Evolutionary conservation across 345 rosid genomes (phyloP).

Genomic region (Gossypium stocksii): DNA sequence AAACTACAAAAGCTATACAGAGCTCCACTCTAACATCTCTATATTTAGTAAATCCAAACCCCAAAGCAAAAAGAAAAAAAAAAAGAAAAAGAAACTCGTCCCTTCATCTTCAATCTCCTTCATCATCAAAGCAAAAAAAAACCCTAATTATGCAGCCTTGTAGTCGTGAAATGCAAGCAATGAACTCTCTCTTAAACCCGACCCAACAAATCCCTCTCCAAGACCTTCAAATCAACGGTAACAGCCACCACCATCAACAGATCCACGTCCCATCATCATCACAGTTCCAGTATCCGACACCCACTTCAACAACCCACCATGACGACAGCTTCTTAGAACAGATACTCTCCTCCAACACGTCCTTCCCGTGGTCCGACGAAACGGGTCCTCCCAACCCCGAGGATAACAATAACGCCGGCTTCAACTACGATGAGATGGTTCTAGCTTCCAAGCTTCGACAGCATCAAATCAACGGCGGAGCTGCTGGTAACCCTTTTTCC

Average conservation of each 20-base stretch:
- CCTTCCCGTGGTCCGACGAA: slow-evolving; percentile 44
- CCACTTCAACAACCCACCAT: slow-evolving; percentile 10
- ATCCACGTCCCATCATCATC: slow-evolving; percentile 27
- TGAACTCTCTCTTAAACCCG: slow-evolving; percentile 14
- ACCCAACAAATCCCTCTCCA: slow-evolving; percentile 17
- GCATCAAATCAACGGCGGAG: slow-evolving; percentile 47
- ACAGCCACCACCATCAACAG: slow-evolving; percentile 12
- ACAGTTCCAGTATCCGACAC: slow-evolving; percentile 32
- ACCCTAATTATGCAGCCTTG: slow-evolving; percentile 18
- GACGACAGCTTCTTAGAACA: slow-evolving; percentile 72
- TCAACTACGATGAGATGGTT: slow-evolving; percentile 37
- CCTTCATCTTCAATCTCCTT: neutral
- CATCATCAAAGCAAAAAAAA: neutral
- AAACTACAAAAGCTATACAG: neutral
- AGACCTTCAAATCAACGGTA: slow-evolving; percentile 8
- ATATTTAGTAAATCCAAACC: slow-evolving; percentile 2
- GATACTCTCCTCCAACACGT: slow-evolving; percentile 62
- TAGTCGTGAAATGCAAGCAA: slow-evolving; percentile 21
- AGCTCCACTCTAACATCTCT: neutral
- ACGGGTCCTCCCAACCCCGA: slow-evolving; percentile 38
- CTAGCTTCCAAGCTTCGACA: slow-evolving; percentile 34
- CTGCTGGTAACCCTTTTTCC: neutral
- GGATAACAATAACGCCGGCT: slow-evolving; percentile 31
- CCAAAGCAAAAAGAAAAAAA: neutral
- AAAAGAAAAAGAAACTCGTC: neutral